Evolutionary conservation across 441 rosid species (phyloP).

Genomic region (Adansonia rubrostipa): DNA sequence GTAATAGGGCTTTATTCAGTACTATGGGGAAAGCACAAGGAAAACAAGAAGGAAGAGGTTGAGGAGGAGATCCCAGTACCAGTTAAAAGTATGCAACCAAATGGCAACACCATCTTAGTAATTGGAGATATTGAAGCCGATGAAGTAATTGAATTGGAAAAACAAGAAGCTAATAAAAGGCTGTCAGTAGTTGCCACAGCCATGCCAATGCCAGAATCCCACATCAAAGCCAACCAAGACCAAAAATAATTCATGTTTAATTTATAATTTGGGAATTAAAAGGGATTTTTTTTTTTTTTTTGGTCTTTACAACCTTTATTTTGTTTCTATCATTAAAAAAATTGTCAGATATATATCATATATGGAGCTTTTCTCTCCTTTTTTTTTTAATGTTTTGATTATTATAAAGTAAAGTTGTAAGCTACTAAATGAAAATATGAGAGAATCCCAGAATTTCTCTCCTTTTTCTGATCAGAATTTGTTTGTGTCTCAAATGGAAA

Average conservation of each 20-base stretch:
- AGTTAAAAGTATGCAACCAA: slow-evolving; percentile 37
- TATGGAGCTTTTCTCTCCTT: not conserved
- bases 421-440: not conserved
- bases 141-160: slow-evolving; percentile 37
- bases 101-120: slow-evolving; percentile 32
- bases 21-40: slow-evolving; percentile 82
- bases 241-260: slow-evolving; percentile 19
- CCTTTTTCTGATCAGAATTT: not conserved
- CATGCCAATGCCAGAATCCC: slow-evolving; percentile 37
- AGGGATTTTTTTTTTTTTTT: slow-evolving; percentile 23
- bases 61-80: slow-evolving; percentile 47
- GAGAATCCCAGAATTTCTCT: slow-evolving; percentile 17
- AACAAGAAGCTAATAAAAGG: slow-evolving; percentile 34
- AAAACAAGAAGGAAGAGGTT: slow-evolving; percentile 37
- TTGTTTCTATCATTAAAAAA: not conserved
- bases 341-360: not conserved
- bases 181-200: slow-evolving; percentile 31
- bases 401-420: not conserved
- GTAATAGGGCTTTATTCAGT: slow-evolving; percentile 67
- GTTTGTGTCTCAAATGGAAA: not conserved
- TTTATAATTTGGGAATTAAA: not conserved
- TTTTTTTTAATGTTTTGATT: not conserved
- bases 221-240: slow-evolving; percentile 29
- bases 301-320: slow-evolving; percentile 14
- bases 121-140: slow-evolving; percentile 52